Base-by-base conservation (phyloP, 345 rosid species). In the Salix viminalis region DNA sequence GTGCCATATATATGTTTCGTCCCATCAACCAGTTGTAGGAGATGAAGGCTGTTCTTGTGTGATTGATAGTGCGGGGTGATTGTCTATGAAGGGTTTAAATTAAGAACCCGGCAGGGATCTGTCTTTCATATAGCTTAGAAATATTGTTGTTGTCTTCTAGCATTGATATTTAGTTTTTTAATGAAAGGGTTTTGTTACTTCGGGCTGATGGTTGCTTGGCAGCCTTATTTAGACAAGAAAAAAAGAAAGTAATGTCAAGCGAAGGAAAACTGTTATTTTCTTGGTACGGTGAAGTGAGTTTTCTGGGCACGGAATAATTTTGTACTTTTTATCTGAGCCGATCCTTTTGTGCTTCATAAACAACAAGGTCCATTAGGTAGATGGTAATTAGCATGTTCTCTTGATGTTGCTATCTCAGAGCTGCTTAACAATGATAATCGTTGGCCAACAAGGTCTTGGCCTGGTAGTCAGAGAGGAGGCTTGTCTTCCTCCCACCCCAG, bases 11-110 rank as follows among this genome's bases (percentile, higher is more conserved):
- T 69, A 46, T 65, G 30, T 69, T 67, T 16, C 18, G 26, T 23
- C 13, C 32, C 39, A 65, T 23, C 36, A 26, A 48, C 14, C 60
- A 41, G 32, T 39, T 76, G 26, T 10, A 26, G 14, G 30, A 68
- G 39, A 75, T 13, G 32, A 58, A 67, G 42, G 36, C 54, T 54
- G 24, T 67, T 67, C 68, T 75, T 32, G 44, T 60, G 61, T 76
- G 39, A 42, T 67, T 76, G 30, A 60, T 23, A 69, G n/a, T 18
- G 41, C 32, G 60, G 26, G 61, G 16, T 69, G 34, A 60, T 69
- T 52, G 67, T 54, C 42, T 24, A 71, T 34, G 9, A 30, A 37
- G 23, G 16, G 32, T 21, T 6, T 73, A 19, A 65, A 7, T 30
- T 21, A 28, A 21, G 64, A 56, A 34, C 37, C 14, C 23, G 30